Evolutionary conservation across 805 yeast genomes (phyloP), one percentile per base, ranked within the genome.

Genomic region (Cyberlindnera galapagoensis): DNA sequence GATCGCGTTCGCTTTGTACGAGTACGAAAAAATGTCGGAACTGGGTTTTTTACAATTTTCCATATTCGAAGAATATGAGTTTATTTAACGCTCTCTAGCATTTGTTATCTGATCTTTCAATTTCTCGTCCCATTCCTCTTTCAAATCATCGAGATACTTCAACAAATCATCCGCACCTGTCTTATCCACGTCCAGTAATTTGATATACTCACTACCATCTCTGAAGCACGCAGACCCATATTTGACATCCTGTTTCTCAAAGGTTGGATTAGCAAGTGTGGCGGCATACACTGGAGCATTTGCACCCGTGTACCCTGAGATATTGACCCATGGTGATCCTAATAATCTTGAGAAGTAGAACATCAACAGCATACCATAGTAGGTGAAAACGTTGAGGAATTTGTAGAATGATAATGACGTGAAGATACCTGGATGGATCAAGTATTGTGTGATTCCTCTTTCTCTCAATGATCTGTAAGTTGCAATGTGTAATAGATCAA

Each of bases 341-440:
- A 76, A 51, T 43, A 69, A 64, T 43, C 97, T 71, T 8, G 95
- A 94, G 7, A 87, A 25, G 56, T 86, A 87, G 52, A 92, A 92
- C 53, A 88, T 63, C 28, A 78, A 41, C 36, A 86, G 51, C 97
- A 92, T 92, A 9, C 94, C 94, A 43, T 81, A 76, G 52, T 75
- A 84, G 2, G 95, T 80, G 55, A 88, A 65, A 5, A 81, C 58
- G 52, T 86, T 87, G 53, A 92, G 68, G 46, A 71, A 83, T 45
- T 76, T 73, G 56, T 72, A 76, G 47, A 84, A 86, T 4, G 94
- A 80, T 40, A 79, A 79, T 33, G 94, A 80, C 15, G 80, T 80
- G 57, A 92, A 87, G 18, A 92, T 84, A 12, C 99, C 98, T 0
- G 99, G 99, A 39, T 92, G 96, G 5, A 83, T 76, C 21, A 90